Base-by-base conservation (phyloP, 345 rosid genomes). In the Pistacia integerrima region DNA sequence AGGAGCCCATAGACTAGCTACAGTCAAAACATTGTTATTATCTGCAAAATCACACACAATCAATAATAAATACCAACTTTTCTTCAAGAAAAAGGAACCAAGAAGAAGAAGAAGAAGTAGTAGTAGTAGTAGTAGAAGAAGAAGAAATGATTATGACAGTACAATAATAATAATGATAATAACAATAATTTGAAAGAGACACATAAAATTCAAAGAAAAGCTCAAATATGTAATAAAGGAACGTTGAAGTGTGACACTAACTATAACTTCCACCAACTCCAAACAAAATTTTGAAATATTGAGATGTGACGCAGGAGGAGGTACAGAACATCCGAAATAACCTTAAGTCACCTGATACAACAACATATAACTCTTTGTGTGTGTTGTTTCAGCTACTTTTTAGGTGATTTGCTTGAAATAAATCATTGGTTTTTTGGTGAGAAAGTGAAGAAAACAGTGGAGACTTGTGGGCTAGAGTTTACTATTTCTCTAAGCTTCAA, bases 1-100 rank as follows among this genome's bases (percentile, higher is more conserved):
- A 75, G 99, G 99, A 81, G 98, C 99, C 99, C 99, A 96, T 49
- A 96, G 83, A 87, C 97, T 87, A 69, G 82, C 97, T 20, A 93
- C 59, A 57, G 98, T 94, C 91, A 96, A 82, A 70, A 76, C 87
- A 83, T 96, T 88, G 70, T 96, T 56, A 87, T 96, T 92, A 76
- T 87, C 99, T 96, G 97, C 82, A 67, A 82, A 79, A 64, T 75
- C 58, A 64, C 57, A 76, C 44, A 79, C 65, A 72, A 79, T 78
- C 55, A 79, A 78, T 48, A 52, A 73, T 57, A 54, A 51, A 72
- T 57, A 72, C 25, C 59, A 76, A 74, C 67, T 63, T 73, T 58
- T 59, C 30, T 74, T 58, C 67, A 74, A 30, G 30, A 6, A 13
- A 52, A 41, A 49, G 30, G 5, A 44, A 22, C 25, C 49, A 20